Conservation (phyloP, 164 flowering plant species). For the Hamamelis virginiana region DNA sequence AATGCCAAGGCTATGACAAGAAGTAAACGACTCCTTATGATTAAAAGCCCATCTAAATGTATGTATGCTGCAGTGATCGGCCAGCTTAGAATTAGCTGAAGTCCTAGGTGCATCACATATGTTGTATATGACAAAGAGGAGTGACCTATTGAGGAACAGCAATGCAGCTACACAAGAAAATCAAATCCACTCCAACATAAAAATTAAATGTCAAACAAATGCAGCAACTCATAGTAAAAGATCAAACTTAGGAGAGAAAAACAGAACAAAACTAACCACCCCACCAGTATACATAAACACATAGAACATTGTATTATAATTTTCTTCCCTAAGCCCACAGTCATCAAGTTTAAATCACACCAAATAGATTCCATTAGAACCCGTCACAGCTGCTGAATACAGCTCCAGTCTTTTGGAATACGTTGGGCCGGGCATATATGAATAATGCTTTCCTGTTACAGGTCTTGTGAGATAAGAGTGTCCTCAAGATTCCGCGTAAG, state of each 20-base stretch:
- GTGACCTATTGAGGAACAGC: background rate
- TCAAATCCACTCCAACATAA: background rate
- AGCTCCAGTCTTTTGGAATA: constrained; percentile 36
- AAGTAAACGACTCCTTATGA: too few species aligned
- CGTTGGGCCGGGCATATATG: constrained; percentile 6
- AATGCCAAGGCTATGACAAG: too few species aligned
- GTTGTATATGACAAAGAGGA: too few species aligned
- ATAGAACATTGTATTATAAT: background rate
- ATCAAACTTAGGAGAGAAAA: constrained; percentile 1
- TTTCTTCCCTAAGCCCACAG: constrained; percentile 3
- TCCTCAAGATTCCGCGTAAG: constrained; percentile 23
- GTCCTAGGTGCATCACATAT: too few species aligned
- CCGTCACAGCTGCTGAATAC: constrained; percentile 29
- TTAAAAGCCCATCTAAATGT: too few species aligned
- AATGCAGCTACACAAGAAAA: background rate
- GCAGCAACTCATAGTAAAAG: background rate
- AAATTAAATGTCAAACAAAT: background rate
- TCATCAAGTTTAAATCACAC: constrained; percentile 9
- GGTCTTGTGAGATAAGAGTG: constrained; percentile 4
- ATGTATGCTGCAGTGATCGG: too few species aligned
- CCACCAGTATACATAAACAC: constrained; percentile 2
- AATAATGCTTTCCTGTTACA: background rate
- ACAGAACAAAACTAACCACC: background rate
- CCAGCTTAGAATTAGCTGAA: too few species aligned
- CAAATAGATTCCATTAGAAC: constrained; percentile 23